Percentiles rank a stretch among this genome's conserved stretches.
phyloP scores from a whole-genome alignment of 2,329 filamentous ascomycete species.

The Talaromyces sp. region DNA sequence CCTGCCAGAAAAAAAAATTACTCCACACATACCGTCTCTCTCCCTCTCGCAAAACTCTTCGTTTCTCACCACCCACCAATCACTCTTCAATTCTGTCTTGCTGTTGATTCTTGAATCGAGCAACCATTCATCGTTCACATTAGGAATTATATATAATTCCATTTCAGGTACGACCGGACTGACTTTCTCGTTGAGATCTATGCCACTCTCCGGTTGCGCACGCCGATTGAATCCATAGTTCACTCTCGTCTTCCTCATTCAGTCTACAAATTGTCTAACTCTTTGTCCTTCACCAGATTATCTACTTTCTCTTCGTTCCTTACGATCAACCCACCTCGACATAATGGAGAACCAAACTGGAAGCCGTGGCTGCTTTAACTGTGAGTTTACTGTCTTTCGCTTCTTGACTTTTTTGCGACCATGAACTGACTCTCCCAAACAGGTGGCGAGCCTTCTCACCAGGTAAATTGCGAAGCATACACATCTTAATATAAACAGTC shows the following conservation, averaged over 20 bases:
- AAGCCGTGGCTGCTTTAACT: slow-evolving; percentile 60
- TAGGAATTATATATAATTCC: slow-evolving; percentile 12
- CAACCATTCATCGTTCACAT: background rate
- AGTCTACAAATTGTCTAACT: background rate
- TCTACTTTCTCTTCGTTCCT: background rate
- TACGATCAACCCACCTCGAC: slow-evolving; percentile 12
- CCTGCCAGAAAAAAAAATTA: slow-evolving; percentile 5
- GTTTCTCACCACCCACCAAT: background rate
- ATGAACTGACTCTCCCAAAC: slow-evolving; percentile 7
- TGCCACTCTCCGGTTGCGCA: background rate
- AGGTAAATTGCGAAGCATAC: slow-evolving; percentile 56
- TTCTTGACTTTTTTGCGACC: background rate
- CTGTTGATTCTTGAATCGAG: background rate
- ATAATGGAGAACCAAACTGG: slow-evolving; percentile 53
- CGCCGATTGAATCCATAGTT: background rate
- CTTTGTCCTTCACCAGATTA: background rate
- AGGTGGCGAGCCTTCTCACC: slow-evolving; percentile 73
- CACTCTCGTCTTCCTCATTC: background rate
- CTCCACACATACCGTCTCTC: slow-evolving; percentile 8
- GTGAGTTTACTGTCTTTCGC: slow-evolving; percentile 42
- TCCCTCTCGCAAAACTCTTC: background rate
- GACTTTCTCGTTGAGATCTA: background rate
- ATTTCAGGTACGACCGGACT: background rate
- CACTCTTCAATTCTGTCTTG: background rate
- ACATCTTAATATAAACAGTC: background rate